phyloP scores from a whole-genome alignment of 2,329 filamentous ascomycete genomes.

The Tolypocladium cylindrosporum region DNA sequence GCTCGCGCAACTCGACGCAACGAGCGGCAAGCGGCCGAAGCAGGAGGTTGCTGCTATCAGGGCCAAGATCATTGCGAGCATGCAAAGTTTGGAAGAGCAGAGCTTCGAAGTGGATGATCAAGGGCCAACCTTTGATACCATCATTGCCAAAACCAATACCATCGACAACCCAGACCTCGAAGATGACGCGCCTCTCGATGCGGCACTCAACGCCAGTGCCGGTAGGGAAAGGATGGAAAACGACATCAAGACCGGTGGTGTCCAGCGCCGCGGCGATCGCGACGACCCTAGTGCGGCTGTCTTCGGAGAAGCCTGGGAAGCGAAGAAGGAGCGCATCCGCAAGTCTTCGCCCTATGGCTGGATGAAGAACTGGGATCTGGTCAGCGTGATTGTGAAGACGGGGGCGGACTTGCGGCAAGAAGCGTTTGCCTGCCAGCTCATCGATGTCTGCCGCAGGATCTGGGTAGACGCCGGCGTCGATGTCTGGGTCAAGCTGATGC shows the following conservation, averaged over 20 bases:
- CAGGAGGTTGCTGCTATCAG: constrained; percentile 76
- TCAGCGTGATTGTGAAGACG: constrained; percentile 83
- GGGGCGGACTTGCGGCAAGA: constrained; percentile 75
- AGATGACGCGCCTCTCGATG: constrained; percentile 40
- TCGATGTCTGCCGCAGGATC: constrained; percentile 70
- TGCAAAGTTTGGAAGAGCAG: constrained; percentile 80
- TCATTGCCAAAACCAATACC: constrained; percentile 63
- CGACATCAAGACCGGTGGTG: constrained; percentile 75
- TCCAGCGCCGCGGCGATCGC: constrained; percentile 70
- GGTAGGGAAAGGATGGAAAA: constrained; percentile 82
- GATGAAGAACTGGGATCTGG: constrained; percentile 84
- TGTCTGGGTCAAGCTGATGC: constrained; percentile 86
- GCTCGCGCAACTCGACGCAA: constrained; percentile 74
- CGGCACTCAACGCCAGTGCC: constrained; percentile 55
- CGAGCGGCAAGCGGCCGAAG: constrained; percentile 68
- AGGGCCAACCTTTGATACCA: constrained; percentile 68
- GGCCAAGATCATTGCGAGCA: constrained; percentile 80
- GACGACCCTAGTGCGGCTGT: constrained; percentile 80
- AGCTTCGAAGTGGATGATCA: constrained; percentile 70
- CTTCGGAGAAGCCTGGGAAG: constrained; percentile 78
- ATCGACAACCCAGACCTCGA: constrained; percentile 40
- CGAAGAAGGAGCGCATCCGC: constrained; percentile 75
- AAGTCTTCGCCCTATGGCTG: constrained; percentile 77
- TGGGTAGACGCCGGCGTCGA: constrained; percentile 65
- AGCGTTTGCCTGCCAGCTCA: constrained; percentile 78